A percentile compares a stretch with the other conserved stretches of the same genome.
Conservation (phyloP, 305 asterid genomes). For the Fraxinus xanthoxyloides region DNA sequence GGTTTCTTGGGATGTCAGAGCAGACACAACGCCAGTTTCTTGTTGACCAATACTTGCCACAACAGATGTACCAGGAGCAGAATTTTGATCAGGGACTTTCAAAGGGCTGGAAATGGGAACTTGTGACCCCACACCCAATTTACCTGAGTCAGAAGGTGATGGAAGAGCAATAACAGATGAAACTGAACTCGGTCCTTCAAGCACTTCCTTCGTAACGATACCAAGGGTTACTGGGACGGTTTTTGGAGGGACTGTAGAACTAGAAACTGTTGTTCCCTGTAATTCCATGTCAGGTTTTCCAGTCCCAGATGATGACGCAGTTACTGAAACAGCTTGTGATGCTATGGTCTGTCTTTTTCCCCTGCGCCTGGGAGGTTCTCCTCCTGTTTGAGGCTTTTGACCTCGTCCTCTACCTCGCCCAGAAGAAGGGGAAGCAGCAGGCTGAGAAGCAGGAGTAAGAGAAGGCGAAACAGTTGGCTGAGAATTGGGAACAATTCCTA, state of each 20-base stretch:
- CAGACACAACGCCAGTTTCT: slow-evolving; percentile 35
- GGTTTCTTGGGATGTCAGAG: slow-evolving; percentile 37
- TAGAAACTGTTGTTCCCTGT: slow-evolving; percentile 30
- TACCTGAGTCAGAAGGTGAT: slow-evolving; percentile 26
- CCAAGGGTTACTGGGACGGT: slow-evolving; percentile 37
- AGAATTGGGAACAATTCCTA: slow-evolving; percentile 34
- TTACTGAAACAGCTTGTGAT: slow-evolving; percentile 36
- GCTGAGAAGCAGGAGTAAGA: slow-evolving; percentile 38
- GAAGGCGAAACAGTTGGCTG: slow-evolving; percentile 41
- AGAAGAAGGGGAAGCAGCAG: slow-evolving; percentile 48
- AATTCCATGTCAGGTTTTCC: slow-evolving; percentile 35
- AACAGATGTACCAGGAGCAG: slow-evolving; percentile 34
- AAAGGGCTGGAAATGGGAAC: slow-evolving; percentile 29
- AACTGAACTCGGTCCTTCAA: slow-evolving; percentile 31
- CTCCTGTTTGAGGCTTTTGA: slow-evolving; percentile 49
- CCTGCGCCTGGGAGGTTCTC: slow-evolving; percentile 72
- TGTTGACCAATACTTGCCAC: slow-evolving; percentile 35
- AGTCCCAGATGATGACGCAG: slow-evolving; percentile 32
- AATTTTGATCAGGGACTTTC: slow-evolving; percentile 30
- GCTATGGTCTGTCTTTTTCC: slow-evolving; percentile 57
- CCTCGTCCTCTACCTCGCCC: slow-evolving; percentile 89
- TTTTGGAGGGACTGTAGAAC: slow-evolving; percentile 20
- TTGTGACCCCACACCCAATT: slow-evolving; percentile 34
- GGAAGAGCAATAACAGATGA: slow-evolving; percentile 34
- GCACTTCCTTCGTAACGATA: slow-evolving; percentile 28